Percentiles rank a stretch among this genome's conserved stretches.
These are phyloP conservation scores for Pythium monospermum DNA, from an alignment of 352 stramenopile species.

Conservation along the genomic window DNA sequence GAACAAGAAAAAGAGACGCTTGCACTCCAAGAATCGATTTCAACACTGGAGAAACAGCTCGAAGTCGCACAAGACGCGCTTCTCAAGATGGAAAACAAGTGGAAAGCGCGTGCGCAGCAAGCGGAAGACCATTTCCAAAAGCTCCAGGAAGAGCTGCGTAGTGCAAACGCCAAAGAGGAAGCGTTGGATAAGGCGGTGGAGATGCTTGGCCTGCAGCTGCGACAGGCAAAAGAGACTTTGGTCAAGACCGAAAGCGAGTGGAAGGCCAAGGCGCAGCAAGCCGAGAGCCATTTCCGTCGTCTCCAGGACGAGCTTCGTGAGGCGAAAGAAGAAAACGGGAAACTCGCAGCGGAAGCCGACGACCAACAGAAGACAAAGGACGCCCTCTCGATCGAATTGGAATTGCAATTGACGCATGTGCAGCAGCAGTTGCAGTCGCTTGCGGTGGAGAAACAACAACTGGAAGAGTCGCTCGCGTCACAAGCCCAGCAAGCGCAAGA, in stretches of 20 bases:
- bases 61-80: conserved; percentile 12
- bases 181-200: conserved; percentile 26
- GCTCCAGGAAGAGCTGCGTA: conserved; percentile 13
- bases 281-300: too few relatives aligned
- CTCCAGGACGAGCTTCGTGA: conserved; percentile 25
- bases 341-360: conserved; percentile 10
- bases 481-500: conserved; percentile 27
- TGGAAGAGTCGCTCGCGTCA: conserved; percentile 26
- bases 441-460: conserved; percentile 25
- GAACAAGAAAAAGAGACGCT: too few relatives aligned
- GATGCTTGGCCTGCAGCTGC: conserved; percentile 30
- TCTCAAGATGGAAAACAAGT: conserved; percentile 7
- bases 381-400: background rate
- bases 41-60: conserved; percentile 32
- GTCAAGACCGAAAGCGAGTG: conserved; percentile 25
- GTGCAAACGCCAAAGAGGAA: conserved; percentile 13
- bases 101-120: conserved; percentile 16
- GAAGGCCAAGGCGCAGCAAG: conserved; percentile 3
- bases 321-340: conserved; percentile 22
- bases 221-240: conserved; percentile 23
- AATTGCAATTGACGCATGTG: conserved; percentile 22
- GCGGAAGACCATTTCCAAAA: conserved; percentile 14
- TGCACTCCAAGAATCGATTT: conserved; percentile 38
- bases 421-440: conserved; percentile 17
- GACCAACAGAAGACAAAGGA: conserved; percentile 1